These are phyloP conservation scores for Aspergillus candidus DNA, from an alignment of 2,329 filamentous ascomycete genomes.

Conservation along the genomic window DNA sequence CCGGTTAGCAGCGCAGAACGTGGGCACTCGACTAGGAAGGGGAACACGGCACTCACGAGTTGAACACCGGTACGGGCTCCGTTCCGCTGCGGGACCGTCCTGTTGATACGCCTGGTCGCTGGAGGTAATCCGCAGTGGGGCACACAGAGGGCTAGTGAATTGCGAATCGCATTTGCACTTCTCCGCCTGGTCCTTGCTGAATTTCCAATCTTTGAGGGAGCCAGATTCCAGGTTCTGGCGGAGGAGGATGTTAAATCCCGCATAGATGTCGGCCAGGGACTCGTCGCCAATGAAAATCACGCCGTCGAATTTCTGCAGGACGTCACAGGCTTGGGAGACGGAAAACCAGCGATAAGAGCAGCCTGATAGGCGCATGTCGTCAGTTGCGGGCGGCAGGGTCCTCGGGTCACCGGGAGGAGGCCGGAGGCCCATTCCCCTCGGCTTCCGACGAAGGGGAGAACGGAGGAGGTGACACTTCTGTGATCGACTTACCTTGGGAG, in stretches of 20 bases:
- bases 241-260: conserved; percentile 42
- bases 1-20: conserved; percentile 4
- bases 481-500: conserved; percentile 25
- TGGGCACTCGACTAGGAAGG: not conserved
- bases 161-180: conserved; percentile 39
- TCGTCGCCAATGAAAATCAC: conserved; percentile 41
- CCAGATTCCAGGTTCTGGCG: conserved; percentile 37
- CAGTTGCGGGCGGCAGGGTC: not conserved
- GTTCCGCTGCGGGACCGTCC: conserved; percentile 4
- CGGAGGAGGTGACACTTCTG: not conserved
- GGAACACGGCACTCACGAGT: conserved; percentile 13
- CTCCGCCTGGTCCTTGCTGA: conserved; percentile 25
- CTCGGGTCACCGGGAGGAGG: too few relatives aligned
- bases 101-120: conserved; percentile 20
- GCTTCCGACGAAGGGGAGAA: not conserved
- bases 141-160: conserved; percentile 31
- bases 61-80: conserved; percentile 16
- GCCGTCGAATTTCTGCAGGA: conserved; percentile 39
- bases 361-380: conserved; percentile 16
- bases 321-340: conserved; percentile 39
- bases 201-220: conserved; percentile 35
- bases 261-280: conserved; percentile 36
- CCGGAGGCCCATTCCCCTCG: too few relatives aligned
- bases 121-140: conserved; percentile 17
- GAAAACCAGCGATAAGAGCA: conserved; percentile 43